A percentile compares a stretch with the other conserved stretches of the same genome.
Conservation (phyloP, 768 basidiomycete species). For the Filobasidium floriforme region DNA sequence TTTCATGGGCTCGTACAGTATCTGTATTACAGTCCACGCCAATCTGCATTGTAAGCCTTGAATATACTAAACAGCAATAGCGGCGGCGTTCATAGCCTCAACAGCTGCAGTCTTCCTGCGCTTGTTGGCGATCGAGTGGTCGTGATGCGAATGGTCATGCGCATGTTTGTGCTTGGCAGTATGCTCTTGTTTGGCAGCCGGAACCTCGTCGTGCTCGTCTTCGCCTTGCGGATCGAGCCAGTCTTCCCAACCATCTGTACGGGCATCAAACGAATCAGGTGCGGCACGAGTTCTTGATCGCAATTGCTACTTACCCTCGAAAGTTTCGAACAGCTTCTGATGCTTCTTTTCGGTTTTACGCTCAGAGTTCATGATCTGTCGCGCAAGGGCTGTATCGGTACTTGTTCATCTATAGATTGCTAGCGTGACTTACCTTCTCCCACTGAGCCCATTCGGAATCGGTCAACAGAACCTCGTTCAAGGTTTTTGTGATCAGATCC, state of each 20-base stretch:
- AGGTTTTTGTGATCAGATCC: not conserved
- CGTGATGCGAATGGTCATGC: conserved; percentile 21
- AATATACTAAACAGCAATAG: not conserved
- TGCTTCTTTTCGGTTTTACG: not conserved
- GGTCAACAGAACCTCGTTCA: not conserved
- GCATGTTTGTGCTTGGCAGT: not conserved
- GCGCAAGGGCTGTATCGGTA: no score
- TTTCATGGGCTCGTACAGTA: no score
- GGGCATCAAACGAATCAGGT: not conserved
- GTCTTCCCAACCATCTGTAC: conserved; percentile 40
- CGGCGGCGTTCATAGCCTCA: not conserved
- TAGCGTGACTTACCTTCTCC: not conserved
- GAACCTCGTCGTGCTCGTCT: conserved; percentile 9
- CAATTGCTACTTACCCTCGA: not conserved
- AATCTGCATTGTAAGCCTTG: no score
- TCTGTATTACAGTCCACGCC: no score
- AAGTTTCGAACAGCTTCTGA: not conserved
- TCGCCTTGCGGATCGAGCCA: conserved; percentile 27
- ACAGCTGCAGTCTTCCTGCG: not conserved
- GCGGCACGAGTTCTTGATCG: not conserved
- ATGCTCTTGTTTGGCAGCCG: not conserved
- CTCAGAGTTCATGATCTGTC: not conserved
- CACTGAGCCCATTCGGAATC: not conserved
- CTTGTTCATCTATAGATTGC: not conserved
- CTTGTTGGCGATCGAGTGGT: conserved; percentile 10